A percentile compares a stretch with the other conserved stretches of the same genome.
Evolutionary conservation across 1,284 basidiomycete genomes (phyloP).

Genomic region (Inonotus hispidus): DNA sequence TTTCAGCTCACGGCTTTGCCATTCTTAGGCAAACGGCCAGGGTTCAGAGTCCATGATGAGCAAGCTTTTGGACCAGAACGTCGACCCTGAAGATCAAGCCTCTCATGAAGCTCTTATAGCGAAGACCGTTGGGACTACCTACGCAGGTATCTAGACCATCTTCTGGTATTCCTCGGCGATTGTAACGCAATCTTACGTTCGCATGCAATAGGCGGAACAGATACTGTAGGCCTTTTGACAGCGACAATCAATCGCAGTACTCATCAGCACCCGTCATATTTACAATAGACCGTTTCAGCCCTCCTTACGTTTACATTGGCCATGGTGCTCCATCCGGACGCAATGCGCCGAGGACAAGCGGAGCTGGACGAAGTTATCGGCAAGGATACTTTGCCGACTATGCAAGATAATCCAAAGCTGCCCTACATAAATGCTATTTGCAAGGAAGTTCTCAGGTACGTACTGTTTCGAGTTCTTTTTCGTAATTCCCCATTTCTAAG

Average conservation of each 20-base stretch:
- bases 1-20: too few species aligned
- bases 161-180: too few species aligned
- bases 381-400: constrained; percentile 18
- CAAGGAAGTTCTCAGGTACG: constrained; percentile 20
- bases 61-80: background rate
- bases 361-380: constrained; percentile 22
- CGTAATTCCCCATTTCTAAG: background rate
- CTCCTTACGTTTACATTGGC: constrained; percentile 17
- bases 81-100: background rate
- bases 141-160: too few species aligned
- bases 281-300: background rate
- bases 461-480: background rate
- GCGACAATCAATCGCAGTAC: background rate
- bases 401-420: constrained; percentile 21
- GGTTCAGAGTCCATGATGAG: constrained; percentile 1
- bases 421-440: constrained; percentile 21
- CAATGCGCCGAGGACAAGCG: constrained; percentile 14
- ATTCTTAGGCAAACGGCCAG: background rate
- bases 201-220: background rate
- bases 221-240: too few species aligned
- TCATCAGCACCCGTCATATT: background rate
- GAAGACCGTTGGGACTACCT: too few species aligned
- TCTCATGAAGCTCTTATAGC: too few species aligned
- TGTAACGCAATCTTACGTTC: too few species aligned
- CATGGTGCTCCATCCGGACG: constrained; percentile 18